Evolutionary conservation across 2,329 filamentous ascomycete species (phyloP).

Genomic region (Botryotinia calthae): DNA sequence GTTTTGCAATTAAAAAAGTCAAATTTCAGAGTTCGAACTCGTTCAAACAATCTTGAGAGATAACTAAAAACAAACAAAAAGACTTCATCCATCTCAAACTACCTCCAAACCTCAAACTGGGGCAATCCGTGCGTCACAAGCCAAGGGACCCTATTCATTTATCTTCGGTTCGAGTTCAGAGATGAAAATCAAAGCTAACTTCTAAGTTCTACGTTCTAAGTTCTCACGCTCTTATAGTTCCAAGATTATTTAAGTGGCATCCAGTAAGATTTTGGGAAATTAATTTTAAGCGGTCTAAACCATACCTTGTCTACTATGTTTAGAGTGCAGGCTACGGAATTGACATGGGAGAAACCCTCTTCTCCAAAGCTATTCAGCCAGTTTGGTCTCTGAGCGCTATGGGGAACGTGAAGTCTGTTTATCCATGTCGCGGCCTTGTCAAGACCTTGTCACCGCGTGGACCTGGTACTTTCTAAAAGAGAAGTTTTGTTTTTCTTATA

Average conservation of each 20-base stretch:
- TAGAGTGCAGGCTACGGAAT: constrained; percentile 2
- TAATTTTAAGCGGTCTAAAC: constrained; percentile 10
- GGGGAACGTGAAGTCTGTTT: constrained; percentile 15
- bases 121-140: constrained; percentile 12
- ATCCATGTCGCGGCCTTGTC: constrained; percentile 12
- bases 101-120: constrained; percentile 11
- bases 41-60: neutral
- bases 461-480: neutral
- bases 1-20: neutral
- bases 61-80: neutral
- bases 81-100: constrained; percentile 5
- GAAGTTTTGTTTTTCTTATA: constrained; percentile 17
- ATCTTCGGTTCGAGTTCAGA: neutral
- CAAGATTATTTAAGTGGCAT: constrained; percentile 2
- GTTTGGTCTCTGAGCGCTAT: constrained; percentile 12
- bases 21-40: neutral
- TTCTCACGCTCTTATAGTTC: constrained; percentile 3
- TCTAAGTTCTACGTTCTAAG: neutral
- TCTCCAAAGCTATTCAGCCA: constrained; percentile 12
- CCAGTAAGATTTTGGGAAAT: constrained; percentile 15
- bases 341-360: constrained; percentile 8
- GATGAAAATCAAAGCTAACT: neutral
- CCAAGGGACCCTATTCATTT: constrained; percentile 4
- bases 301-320: constrained; percentile 13
- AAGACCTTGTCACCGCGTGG: constrained; percentile 11